phyloP scores from a whole-genome alignment of 2,329 filamentous ascomycete genomes.

The Xylaria sp. region DNA sequence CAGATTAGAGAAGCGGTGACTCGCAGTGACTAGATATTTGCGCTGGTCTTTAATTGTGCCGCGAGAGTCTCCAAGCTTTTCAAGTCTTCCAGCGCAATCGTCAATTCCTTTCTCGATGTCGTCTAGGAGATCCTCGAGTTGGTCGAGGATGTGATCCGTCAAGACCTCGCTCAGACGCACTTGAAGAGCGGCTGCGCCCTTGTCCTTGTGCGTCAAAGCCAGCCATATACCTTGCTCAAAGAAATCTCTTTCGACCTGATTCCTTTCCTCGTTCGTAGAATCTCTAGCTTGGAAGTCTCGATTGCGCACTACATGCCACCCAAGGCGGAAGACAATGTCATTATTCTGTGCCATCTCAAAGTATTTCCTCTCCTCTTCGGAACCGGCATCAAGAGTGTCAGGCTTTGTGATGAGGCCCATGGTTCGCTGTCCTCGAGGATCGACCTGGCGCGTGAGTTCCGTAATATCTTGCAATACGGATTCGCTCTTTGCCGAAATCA shows the following conservation, averaged over 20 bases:
- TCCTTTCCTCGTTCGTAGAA: slow-evolving; percentile 5
- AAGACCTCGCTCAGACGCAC: slow-evolving; percentile 41
- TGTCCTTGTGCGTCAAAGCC: too few species aligned
- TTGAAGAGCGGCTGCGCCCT: slow-evolving; percentile 1
- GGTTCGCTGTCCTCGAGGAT: slow-evolving; percentile 59
- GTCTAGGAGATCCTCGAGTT: too few species aligned
- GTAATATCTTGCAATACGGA: too few species aligned
- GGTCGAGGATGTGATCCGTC: too few species aligned
- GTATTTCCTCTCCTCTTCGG: slow-evolving; percentile 54
- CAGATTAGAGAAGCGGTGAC: too few species aligned
- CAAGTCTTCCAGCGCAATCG: too few species aligned
- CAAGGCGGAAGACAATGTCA: slow-evolving; percentile 58
- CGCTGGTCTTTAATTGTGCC: too few species aligned
- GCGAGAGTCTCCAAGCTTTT: too few species aligned
- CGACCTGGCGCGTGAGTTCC: too few species aligned
- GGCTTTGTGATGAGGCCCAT: slow-evolving; percentile 62
- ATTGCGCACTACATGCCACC: slow-evolving; percentile 64
- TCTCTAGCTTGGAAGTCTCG: slow-evolving; percentile 31
- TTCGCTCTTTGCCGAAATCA: slow-evolving; percentile 66
- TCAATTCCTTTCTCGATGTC: too few species aligned
- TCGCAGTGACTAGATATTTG: too few species aligned
- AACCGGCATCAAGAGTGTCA: slow-evolving; percentile 50
- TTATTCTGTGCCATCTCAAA: slow-evolving; percentile 56
- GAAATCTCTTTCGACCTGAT: slow-evolving; percentile 34
- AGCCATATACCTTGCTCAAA: slow-evolving; percentile 13